Base-by-base conservation (phyloP, 129 eudicot genomes). In the Flaveria ramosissima region DNA sequence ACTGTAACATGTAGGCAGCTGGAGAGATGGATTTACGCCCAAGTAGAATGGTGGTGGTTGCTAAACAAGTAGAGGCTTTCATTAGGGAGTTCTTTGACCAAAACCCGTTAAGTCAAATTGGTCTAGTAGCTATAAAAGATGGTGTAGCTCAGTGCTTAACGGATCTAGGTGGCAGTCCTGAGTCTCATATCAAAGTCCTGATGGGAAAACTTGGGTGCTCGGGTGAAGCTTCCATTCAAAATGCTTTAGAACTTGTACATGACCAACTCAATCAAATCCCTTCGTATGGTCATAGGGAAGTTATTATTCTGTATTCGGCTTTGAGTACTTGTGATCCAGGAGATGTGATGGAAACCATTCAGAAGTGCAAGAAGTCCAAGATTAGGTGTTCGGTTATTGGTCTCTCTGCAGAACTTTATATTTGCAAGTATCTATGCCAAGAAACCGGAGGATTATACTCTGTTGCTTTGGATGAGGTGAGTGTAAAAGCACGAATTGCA, bases 111-210 rank as follows among this genome's bases (percentile, higher is more conserved):
- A 91, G 97, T 86, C 99, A 94, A 78, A 78, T 94, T 41, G 99
- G 99, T 20, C 75, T 94, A 11, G 86, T 91, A n/a, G 67, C 78
- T 61, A 84, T 94, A 45, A 94, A 91, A 83, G 96, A 94, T 52
- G 99, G 99, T 30, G 85, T 94, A 69, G 97, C 99, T 57, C 83
- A 89, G 57, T 89, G 93, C 79, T 83, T 94, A 72, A 94, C 97
- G 0, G 94, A 91, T 71, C 93, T 94, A 19, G 99, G 97, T 82
- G 99, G 99, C 59, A 94, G 99, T 73, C 99, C 99, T 2, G 99
- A 94, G 83, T 86, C 99, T 45, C 99, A 94, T 85, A 86, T 94
- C 68, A 91, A 91, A 75, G 94, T 92, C 27, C 73, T 94, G 82
- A 81, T 87, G 93, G 92, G 89, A 30, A 94, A 94, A 83, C 85